These are phyloP conservation scores for Candida vaughaniae DNA, from an alignment of 805 yeast genomes.

Conservation along the genomic window DNA sequence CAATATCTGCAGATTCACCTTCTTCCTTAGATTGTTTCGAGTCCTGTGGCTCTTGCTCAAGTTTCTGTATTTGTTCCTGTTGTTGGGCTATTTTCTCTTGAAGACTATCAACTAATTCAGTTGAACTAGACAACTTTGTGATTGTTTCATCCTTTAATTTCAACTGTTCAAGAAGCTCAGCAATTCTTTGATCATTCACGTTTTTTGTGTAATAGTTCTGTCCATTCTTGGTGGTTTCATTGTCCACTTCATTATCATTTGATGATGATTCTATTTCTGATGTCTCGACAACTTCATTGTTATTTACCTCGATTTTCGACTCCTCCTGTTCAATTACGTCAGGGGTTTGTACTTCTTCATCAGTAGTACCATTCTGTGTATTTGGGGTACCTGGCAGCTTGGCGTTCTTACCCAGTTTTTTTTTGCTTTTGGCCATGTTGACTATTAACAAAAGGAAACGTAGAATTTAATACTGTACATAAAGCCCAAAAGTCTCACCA, in stretches of 20 bases:
- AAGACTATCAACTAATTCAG: background rate
- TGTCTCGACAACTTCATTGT: no score
- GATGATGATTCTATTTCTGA: no score
- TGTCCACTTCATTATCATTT: no score
- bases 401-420: no score
- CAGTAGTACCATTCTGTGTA: no score
- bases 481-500: background rate
- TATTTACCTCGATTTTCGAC: no score
- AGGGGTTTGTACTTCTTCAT: no score
- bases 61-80: background rate
- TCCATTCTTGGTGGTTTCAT: background rate
- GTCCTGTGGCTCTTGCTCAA: background rate
- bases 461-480: background rate
- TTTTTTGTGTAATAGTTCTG: no score
- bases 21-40: background rate
- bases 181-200: conserved; percentile 4
- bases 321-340: no score
- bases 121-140: background rate
- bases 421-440: conserved; percentile 20
- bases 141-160: conserved; percentile 6
- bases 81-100: background rate
- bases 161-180: conserved; percentile 6
- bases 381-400: no score
- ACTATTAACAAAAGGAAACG: background rate
- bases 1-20: background rate